Base-by-base conservation (phyloP, 2,329 filamentous ascomycete genomes). In the Leptographium radiaticola region DNA sequence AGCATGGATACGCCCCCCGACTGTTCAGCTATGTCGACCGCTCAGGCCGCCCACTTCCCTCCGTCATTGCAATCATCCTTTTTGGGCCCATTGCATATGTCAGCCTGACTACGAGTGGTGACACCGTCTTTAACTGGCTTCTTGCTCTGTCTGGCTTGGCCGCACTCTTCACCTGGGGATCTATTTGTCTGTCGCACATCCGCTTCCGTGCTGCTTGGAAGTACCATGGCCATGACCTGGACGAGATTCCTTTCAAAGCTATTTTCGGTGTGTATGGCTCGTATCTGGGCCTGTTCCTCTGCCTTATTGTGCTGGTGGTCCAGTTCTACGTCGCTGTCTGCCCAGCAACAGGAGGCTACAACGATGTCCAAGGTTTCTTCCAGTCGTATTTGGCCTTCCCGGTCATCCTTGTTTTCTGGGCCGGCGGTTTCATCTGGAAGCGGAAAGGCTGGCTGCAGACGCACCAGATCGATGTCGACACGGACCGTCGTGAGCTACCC, bases 101-200 rank as follows among this genome's bases (percentile, higher is more conserved):
- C 36, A 71, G 68, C 55, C 64, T 80, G 31, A 63, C 66, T 48
- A 61, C 68, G 0, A 68, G 68, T 1, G 76, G 77, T 25, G 64
- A 62, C 1, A 68, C 66, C 0, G 74, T 85, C 25, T 84, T 87
- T 55, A 71, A 75, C 61, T 87, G 84, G 84, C 73, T 87, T 4
- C 72, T 79, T 31, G 78, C 82, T 10, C 69, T 87, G 16, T 84
- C 81, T 0, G 83, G 80, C 51, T 70, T 87, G 6, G 76, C 78
- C 12, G 77, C 80, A 13, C 72, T 87, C 45, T 85, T 84, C 64
- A 81, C 81, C 12, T 87, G 83, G 83, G 81, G 76, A 18, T 83
- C 79, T 42, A 84, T 86, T 60, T 85, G 81, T 61, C 67, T 83
- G 4, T 74, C 80, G 2, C 84, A 87, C 61, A 84, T 87, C 62